Conservation (phyloP, 768 basidiomycete genomes). For the Flagelloscypha sp. region DNA sequence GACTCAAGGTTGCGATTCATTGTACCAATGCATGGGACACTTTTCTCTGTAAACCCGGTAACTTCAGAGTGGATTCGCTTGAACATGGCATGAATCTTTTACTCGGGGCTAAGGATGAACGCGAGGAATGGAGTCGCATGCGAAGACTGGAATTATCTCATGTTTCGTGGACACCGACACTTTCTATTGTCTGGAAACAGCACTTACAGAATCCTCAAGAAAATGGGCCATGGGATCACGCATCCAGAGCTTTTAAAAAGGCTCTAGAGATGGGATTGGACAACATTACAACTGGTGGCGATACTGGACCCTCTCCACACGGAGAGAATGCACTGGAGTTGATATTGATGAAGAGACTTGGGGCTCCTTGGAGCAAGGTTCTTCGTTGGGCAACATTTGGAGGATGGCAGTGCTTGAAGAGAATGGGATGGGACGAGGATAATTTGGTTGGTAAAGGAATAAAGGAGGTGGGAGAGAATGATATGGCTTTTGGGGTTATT, state of each 20-base stretch:
- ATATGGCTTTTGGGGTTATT: constrained; percentile 48
- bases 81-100: constrained; percentile 42
- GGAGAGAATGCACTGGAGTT: constrained; percentile 55
- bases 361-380: constrained; percentile 43
- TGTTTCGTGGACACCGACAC: too few relatives aligned
- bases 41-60: constrained; percentile 17
- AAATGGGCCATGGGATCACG: constrained; percentile 28
- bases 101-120: constrained; percentile 11
- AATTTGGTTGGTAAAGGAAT: constrained; percentile 12
- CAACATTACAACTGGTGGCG: constrained; percentile 53
- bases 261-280: constrained; percentile 36
- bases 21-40: constrained; percentile 23
- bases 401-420: constrained; percentile 49
- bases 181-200: too few relatives aligned
- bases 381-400: constrained; percentile 52
- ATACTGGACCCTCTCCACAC: constrained; percentile 58
- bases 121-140: too few relatives aligned
- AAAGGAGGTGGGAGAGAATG: constrained; percentile 32
- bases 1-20: constrained; percentile 54
- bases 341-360: constrained; percentile 49
- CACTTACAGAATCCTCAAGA: too few relatives aligned
- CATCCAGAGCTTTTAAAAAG: constrained; percentile 31
- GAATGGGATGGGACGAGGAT: constrained; percentile 35
- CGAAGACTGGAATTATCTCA: too few relatives aligned
- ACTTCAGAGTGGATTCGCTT: constrained; percentile 37